Conservation (phyloP, 176 grass and related monocot species). For the Oryza meyeriana region DNA sequence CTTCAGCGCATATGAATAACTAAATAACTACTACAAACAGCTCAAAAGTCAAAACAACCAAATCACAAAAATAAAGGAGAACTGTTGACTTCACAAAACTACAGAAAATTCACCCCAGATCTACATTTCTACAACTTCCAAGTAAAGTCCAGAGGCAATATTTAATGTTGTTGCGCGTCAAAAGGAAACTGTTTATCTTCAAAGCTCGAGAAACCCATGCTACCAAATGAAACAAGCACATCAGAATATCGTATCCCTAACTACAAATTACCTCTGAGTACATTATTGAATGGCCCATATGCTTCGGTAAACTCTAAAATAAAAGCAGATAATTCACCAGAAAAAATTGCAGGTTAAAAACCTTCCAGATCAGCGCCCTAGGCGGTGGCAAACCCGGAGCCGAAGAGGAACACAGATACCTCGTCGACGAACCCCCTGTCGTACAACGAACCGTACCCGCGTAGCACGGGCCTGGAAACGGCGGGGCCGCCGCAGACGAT, state of each 20-base stretch:
- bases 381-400: constrained; percentile 77
- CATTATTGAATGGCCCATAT: no score
- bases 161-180: neutral
- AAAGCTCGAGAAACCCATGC: neutral
- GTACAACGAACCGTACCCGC: constrained; percentile 78
- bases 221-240: neutral
- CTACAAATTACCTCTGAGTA: neutral
- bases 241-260: neutral
- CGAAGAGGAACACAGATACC: constrained; percentile 88
- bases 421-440: constrained; percentile 81
- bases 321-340: no score
- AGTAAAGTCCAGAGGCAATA: neutral
- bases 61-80: neutral
- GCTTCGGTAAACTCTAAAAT: neutral
- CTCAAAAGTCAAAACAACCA: neutral
- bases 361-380: constrained; percentile 74
- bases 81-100: neutral
- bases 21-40: neutral
- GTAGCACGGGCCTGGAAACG: constrained; percentile 38
- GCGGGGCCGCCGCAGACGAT: neutral
- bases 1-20: neutral
- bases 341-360: neutral
- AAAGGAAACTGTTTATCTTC: neutral
- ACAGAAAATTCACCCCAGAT: neutral
- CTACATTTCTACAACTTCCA: neutral